A percentile compares a stretch with the other conserved stretches of the same genome.
These are phyloP conservation scores for Salpingoeca rosetta DNA, from an alignment of 78 protist species.

Conservation along the genomic window DNA sequence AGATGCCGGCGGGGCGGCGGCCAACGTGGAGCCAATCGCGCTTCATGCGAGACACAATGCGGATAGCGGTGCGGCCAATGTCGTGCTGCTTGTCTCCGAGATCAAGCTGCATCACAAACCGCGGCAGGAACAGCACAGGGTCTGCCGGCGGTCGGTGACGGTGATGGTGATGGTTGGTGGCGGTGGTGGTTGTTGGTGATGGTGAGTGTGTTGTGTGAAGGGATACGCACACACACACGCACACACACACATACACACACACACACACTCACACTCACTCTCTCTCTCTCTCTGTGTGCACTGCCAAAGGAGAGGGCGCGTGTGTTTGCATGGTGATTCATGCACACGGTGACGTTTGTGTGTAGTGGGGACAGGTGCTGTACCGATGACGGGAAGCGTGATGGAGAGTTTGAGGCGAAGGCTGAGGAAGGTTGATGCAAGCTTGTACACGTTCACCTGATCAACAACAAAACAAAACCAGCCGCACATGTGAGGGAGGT, in stretches of 20 bases:
- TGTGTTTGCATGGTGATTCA: no score
- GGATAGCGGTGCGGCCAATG: conserved; percentile 58
- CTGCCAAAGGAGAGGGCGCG: no score
- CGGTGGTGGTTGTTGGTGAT: background rate
- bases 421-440: conserved; percentile 59
- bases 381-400: conserved; percentile 30
- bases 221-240: background rate
- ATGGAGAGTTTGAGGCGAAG: conserved; percentile 38
- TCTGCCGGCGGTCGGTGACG: conserved; percentile 61
- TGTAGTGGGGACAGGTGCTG: background rate
- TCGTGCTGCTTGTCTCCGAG: conserved; percentile 54
- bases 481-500: no score
- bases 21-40: conserved; percentile 89
- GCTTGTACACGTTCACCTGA: conserved; percentile 55
- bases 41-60: conserved; percentile 77
- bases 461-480: background rate
- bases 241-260: no score
- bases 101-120: conserved; percentile 75
- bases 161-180: background rate
- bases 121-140: conserved; percentile 77
- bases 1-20: conserved; percentile 82
- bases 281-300: background rate
- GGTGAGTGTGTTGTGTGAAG: background rate
- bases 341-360: no score
- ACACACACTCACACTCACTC: no score